phyloP scores from a whole-genome alignment of 345 rosid species.

The Viola odorata region DNA sequence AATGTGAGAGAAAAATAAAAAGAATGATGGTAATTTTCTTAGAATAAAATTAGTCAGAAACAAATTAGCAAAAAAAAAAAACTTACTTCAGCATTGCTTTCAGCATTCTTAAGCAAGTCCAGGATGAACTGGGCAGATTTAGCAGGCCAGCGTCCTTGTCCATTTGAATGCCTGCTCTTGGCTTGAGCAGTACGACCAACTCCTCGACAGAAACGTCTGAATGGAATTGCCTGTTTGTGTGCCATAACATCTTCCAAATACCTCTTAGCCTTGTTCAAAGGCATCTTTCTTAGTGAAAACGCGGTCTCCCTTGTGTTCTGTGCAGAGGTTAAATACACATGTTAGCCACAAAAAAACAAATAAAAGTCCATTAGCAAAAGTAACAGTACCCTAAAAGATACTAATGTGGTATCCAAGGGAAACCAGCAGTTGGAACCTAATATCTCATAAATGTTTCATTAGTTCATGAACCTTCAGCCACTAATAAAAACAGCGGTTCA shows the following conservation, averaged over 20 bases:
- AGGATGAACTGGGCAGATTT: slow-evolving; percentile 86
- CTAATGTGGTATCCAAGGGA: not conserved
- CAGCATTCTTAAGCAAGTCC: slow-evolving; percentile 90
- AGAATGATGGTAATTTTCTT: not conserved
- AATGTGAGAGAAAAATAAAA: too few relatives aligned
- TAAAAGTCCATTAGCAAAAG: too few relatives aligned
- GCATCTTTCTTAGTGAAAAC: slow-evolving; percentile 70
- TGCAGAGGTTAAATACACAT: not conserved
- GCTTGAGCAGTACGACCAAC: slow-evolving; percentile 99
- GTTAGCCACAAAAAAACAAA: not conserved
- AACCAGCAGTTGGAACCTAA: not conserved
- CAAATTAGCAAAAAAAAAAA: too few relatives aligned
- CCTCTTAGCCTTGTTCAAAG: slow-evolving; percentile 87
- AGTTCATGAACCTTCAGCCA: slow-evolving; percentile 51
- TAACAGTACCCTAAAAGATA: too few relatives aligned
- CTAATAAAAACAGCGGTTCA: slow-evolving; percentile 36
- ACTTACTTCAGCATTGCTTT: slow-evolving; percentile 89
- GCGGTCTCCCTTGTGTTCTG: slow-evolving; percentile 98
- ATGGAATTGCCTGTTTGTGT: slow-evolving; percentile 99
- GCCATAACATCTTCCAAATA: slow-evolving; percentile 92
- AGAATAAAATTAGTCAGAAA: not conserved
- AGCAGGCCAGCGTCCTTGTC: slow-evolving; percentile 96
- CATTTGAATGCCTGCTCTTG: slow-evolving; percentile 91
- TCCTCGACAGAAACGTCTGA: slow-evolving; percentile 87
- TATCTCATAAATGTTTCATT: slow-evolving; percentile 14